These are phyloP conservation scores for Bruguiera hainesii DNA, from an alignment of 441 rosid genomes.

Conservation along the genomic window DNA sequence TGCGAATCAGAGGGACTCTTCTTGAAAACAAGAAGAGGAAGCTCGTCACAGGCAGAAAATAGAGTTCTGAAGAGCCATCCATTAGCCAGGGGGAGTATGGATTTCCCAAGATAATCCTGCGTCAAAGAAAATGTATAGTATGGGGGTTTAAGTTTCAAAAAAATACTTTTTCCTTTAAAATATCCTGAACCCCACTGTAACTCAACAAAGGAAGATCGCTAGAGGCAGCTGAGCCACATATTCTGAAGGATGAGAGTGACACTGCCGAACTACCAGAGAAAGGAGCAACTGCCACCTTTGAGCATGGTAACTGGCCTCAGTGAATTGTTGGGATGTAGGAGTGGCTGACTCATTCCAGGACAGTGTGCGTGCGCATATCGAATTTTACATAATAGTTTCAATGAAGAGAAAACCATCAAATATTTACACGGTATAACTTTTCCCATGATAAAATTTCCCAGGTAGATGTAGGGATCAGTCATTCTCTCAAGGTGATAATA, in stretches of 20 bases:
- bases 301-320: constrained; percentile 12
- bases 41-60: constrained; percentile 44
- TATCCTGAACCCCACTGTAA: constrained; percentile 52
- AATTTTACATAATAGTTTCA: too few species aligned
- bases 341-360: constrained; percentile 5
- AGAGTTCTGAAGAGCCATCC: constrained; percentile 44
- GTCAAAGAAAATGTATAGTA: constrained; percentile 76
- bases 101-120: constrained; percentile 73
- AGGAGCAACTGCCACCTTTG: constrained; percentile 15
- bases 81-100: constrained; percentile 40
- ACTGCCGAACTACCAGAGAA: constrained; percentile 9
- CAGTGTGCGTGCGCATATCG: too few species aligned
- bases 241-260: constrained; percentile 1
- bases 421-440: too few species aligned
- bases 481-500: not conserved
- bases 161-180: constrained; percentile 33
- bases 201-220: constrained; percentile 41
- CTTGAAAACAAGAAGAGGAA: constrained; percentile 37
- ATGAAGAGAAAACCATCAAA: too few species aligned
- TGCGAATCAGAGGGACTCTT: constrained; percentile 52
- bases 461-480: too few species aligned
- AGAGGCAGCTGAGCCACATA: constrained; percentile 15
- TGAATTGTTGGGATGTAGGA: constrained; percentile 15
- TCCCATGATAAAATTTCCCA: too few species aligned
- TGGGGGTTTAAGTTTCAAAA: constrained; percentile 40